These are phyloP conservation scores for Lojkania enalia DNA, from an alignment of 2,329 filamentous ascomycete genomes.

Conservation along the genomic window DNA sequence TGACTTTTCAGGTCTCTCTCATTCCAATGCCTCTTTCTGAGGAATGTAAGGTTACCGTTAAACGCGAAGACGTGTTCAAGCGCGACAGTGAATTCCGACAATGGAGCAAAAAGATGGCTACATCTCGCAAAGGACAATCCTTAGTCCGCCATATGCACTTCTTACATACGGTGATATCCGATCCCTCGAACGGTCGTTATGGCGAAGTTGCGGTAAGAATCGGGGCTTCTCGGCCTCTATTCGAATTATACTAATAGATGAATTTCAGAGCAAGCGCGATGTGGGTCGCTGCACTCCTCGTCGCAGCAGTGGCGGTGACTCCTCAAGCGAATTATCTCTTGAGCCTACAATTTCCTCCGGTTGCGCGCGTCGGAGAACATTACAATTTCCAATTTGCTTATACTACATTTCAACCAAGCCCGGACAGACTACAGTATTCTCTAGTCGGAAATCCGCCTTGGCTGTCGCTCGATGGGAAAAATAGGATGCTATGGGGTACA, in stretches of 20 bases:
- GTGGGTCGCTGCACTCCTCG: slow-evolving; percentile 19
- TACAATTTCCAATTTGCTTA: slow-evolving; percentile 74
- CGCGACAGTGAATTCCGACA: slow-evolving; percentile 37
- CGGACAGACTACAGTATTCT: slow-evolving; percentile 64
- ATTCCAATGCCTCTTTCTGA: slow-evolving; percentile 30
- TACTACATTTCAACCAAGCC: slow-evolving; percentile 70
- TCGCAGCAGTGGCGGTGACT: slow-evolving; percentile 26
- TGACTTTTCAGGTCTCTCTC: slow-evolving; percentile 22
- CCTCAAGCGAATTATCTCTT: slow-evolving; percentile 66
- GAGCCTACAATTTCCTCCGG: slow-evolving; percentile 81
- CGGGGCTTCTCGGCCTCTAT: no score
- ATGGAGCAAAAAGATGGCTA: slow-evolving; percentile 36
- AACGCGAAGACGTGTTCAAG: slow-evolving; percentile 24
- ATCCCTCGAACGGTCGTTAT: slow-evolving; percentile 18
- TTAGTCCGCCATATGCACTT: no score
- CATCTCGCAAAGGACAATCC: no score
- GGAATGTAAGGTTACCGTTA: no score
- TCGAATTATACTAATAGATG: neutral
- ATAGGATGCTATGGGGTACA: slow-evolving; percentile 70
- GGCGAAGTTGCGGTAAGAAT: slow-evolving; percentile 23
- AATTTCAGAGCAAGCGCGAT: slow-evolving; percentile 21
- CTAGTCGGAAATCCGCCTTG: slow-evolving; percentile 69
- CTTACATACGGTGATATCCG: no score
- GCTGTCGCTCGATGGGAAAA: slow-evolving; percentile 70
- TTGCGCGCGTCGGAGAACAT: slow-evolving; percentile 67